Percentiles rank a stretch among this genome's conserved stretches.
Conservation (phyloP, 1,139 yeast species). For the Nakaseomyces sp. region DNA sequence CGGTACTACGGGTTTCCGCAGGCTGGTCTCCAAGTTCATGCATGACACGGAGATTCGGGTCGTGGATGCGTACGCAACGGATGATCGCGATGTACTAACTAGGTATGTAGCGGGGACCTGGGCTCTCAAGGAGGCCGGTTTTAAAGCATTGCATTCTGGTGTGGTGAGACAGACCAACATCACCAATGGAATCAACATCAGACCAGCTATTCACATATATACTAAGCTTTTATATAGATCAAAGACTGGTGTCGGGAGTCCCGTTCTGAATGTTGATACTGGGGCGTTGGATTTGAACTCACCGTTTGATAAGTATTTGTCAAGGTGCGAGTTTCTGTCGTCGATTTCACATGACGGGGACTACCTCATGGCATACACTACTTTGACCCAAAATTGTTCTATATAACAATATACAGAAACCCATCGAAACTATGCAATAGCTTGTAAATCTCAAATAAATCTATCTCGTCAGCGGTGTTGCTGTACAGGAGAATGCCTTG, state of each 20-base stretch:
- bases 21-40: constrained; percentile 25
- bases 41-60: constrained; percentile 15
- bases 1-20: constrained; percentile 9
- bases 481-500: constrained; percentile 57
- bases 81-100: not conserved
- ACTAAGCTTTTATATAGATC: constrained; percentile 22
- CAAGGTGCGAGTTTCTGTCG: constrained; percentile 11
- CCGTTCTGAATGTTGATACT: constrained; percentile 15
- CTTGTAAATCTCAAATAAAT: constrained; percentile 46
- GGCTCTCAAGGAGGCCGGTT: constrained; percentile 28
- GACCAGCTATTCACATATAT: constrained; percentile 26
- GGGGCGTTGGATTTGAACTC: not conserved
- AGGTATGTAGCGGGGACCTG: constrained; percentile 28
- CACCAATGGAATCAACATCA: too few species aligned
- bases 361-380: constrained; percentile 17
- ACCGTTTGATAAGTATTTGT: not conserved
- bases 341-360: constrained; percentile 29
- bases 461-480: constrained; percentile 25
- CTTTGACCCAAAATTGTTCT: not conserved
- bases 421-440: constrained; percentile 62
- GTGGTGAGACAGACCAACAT: constrained; percentile 16
- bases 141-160: constrained; percentile 19
- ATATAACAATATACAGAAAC: constrained; percentile 48
- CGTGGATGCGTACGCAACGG: not conserved
- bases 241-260: constrained; percentile 15